A percentile compares a stretch with the other conserved stretches of the same genome.
Conservation (phyloP, 75 land plant species). For the Ceratopteris richardii region DNA sequence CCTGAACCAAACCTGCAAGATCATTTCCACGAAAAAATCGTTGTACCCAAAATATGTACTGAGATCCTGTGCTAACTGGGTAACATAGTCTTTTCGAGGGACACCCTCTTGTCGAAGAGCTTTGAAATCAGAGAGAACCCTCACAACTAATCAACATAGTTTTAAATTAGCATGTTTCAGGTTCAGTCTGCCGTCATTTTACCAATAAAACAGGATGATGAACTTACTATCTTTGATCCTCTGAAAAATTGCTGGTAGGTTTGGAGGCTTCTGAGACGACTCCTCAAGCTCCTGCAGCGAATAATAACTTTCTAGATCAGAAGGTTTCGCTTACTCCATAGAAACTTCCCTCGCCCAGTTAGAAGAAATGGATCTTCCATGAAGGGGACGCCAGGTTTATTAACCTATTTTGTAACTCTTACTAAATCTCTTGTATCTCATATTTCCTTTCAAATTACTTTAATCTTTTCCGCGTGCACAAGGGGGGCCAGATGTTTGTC, state of each 20-base stretch:
- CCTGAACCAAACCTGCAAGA: constrained; percentile 62
- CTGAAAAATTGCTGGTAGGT: constrained; percentile 54
- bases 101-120: constrained; percentile 55
- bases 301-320: no score
- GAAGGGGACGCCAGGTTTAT: no score
- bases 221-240: constrained; percentile 85
- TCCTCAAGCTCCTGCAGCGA: constrained; percentile 63
- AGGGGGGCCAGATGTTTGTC: no score
- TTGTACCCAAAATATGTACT: constrained; percentile 88
- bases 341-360: no score
- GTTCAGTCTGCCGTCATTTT: neutral
- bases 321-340: no score
- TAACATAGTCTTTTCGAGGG: constrained; percentile 63
- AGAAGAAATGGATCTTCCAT: no score
- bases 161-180: neutral
- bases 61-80: constrained; percentile 67
- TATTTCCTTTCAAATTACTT: no score
- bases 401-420: no score
- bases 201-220: constrained; percentile 7
- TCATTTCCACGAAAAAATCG: constrained; percentile 58
- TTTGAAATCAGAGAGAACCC: constrained; percentile 85
- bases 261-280: constrained; percentile 60
- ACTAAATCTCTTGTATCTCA: no score
- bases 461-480: no score
- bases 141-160: constrained; percentile 53